Evolutionary conservation across 106 monocot genomes (phyloP), one percentile per base, ranked within the genome.

Genomic region (Hemerocallis citrina): DNA sequence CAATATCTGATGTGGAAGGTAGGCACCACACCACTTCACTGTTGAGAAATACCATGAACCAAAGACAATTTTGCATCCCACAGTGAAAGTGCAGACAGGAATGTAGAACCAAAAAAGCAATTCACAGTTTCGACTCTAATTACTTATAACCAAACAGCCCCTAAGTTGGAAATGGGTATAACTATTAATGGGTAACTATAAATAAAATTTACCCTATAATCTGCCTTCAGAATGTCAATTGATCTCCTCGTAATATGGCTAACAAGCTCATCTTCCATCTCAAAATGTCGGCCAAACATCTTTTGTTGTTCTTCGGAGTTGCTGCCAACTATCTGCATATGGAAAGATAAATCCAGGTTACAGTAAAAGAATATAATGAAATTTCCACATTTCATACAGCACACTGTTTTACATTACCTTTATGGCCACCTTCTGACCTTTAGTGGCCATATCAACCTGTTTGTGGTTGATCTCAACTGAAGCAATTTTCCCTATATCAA

Each of bases 401-500:
- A 86, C 24, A n/a, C 14, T 30, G n/a, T 61, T 31, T 28, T 19
- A 43, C 11, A 22, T 62, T 62, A 98, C 91, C 91, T 98, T 98
- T 68, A 98, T 77, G 22, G 96, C 90, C 17, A 98, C 91, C 62
- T 84, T 88, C 60, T 88, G 87, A 21, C 90, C 96, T 73, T 92
- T 98, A 39, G 76, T 92, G 7, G 96, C 96, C 47, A 61, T 59
- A 54, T 91, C 87, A 67, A 98, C 90, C 59, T 84, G 86, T 31
- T 92, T 98, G 55, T 91, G 91, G 59, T 88, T 92, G 2, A 92
- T 85, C 70, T 98, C 96, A 42, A 98, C 88, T 0, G 96, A 98
- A 17, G 75, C 67, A 41, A 98, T 77, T 65, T 61, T 81, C 63
- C 96, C 96, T 56, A 98, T 98, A 42, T 92, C 84, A 30, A 91